phyloP scores from a whole-genome alignment of 2,329 filamentous ascomycete genomes.

The Beauveria scarabaeidicola region DNA sequence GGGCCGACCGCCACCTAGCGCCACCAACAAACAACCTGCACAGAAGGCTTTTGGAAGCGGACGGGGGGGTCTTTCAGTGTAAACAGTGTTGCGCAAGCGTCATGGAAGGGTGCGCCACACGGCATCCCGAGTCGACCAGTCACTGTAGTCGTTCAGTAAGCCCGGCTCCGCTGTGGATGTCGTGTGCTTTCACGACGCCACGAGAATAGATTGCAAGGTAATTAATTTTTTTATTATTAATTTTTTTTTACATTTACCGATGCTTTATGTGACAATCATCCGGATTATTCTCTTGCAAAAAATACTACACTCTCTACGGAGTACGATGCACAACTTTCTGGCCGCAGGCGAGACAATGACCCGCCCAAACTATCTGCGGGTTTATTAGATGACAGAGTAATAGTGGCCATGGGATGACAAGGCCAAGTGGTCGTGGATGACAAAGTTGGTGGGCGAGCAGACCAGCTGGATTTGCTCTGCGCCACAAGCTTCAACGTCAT shows the following conservation, averaged over 20 bases:
- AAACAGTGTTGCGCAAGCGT: not conserved
- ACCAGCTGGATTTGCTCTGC: not conserved
- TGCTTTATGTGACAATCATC: not conserved
- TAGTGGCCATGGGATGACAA: not conserved
- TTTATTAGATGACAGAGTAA: not conserved
- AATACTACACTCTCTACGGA: not conserved
- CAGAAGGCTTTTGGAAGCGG: not conserved
- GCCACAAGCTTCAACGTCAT: not conserved
- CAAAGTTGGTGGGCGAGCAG: no score
- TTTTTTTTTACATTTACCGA: not conserved
- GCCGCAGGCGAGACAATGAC: not conserved
- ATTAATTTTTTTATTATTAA: no score
- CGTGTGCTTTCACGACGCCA: not conserved
- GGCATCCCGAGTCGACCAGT: not conserved
- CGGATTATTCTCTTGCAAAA: not conserved
- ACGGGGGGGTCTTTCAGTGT: not conserved
- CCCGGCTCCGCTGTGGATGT: constrained; percentile 4
- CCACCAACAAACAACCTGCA: not conserved
- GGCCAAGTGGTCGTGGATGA: not conserved
- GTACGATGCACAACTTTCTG: not conserved
- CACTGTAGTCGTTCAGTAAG: not conserved
- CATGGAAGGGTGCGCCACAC: constrained; percentile 7
- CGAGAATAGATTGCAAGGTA: not conserved
- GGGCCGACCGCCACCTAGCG: not conserved
- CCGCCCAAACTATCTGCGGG: not conserved